These are phyloP conservation scores for Russula dissimulans DNA, from an alignment of 768 basidiomycete genomes.

Conservation along the genomic window DNA sequence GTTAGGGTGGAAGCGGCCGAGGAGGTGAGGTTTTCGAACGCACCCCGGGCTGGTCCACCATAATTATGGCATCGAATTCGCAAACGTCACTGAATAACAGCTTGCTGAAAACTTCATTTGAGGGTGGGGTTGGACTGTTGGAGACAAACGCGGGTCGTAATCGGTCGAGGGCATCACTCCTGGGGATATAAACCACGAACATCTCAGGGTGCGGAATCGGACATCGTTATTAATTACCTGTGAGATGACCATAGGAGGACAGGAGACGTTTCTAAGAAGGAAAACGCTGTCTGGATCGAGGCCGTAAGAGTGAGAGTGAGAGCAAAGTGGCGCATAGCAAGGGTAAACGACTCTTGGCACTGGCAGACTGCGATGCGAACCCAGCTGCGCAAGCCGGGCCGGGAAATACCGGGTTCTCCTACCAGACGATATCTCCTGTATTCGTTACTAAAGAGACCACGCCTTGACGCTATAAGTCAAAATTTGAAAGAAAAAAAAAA, in stretches of 20 bases:
- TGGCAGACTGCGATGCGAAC: not conserved
- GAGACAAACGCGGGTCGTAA: not conserved
- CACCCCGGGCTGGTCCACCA: slow-evolving; percentile 69
- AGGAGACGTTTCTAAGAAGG: slow-evolving; percentile 55
- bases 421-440: too few relatives aligned
- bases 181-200: slow-evolving; percentile 21
- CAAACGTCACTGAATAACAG: slow-evolving; percentile 46
- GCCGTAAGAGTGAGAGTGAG: slow-evolving; percentile 37
- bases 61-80: slow-evolving; percentile 52
- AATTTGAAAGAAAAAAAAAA: too few relatives aligned
- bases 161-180: slow-evolving; percentile 39
- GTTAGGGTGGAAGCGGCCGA: not conserved
- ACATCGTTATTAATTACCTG: slow-evolving; percentile 32
- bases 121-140: slow-evolving; percentile 10
- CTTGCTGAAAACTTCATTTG: slow-evolving; percentile 31
- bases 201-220: not conserved
- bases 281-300: slow-evolving; percentile 39
- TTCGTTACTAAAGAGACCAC: too few relatives aligned
- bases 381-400: not conserved
- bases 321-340: slow-evolving; percentile 37
- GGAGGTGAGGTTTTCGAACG: slow-evolving; percentile 21
- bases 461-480: too few relatives aligned
- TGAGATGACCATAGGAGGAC: slow-evolving; percentile 65
- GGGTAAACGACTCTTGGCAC: not conserved
- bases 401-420: not conserved